Evolutionary conservation across 2,329 filamentous ascomycete genomes (phyloP), one percentile per base, ranked within the genome.

Genomic region (Pseudogymnoascus sp.): DNA sequence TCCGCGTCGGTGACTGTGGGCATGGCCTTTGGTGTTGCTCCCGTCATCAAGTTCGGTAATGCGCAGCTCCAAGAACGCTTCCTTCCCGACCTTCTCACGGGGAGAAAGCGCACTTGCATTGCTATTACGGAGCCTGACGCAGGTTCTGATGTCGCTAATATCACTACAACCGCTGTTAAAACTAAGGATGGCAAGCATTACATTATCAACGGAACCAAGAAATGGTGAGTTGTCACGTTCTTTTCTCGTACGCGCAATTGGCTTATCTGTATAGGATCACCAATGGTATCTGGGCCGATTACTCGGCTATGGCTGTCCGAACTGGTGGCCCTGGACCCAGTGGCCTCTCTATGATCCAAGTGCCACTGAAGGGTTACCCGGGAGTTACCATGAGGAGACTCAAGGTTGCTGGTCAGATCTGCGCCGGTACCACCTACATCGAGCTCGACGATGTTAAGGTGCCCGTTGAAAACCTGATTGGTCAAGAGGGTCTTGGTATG

Each of bases 51-150:
- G 23, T 60, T 38, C 23, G 59, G 59, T 1, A 60, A 23, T 11
- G 4, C 33, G 6, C 26, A 60, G 33, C 59, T 60, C 3, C 33
- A 37, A 5, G 37, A 87, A 67, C 78, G 80, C 9, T 86, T 88
- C 67, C 76, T 92, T 7, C 88, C 88, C 0, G 87, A 89, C 60
- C 77, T 91, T 0, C 77, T 92, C 11, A 82, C 80, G 0, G 87
- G 87, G 6, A 81, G 80, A 71, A 90, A 86, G 75, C 79, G 88
- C 44, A 80, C 80, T 13, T 92, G 89, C 70, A 91, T 93, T 67
- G 89, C 89, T 9, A 91, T 93, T 69, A 93, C 89, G 0, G 89
- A 93, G 72, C 89, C 89, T 0, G 85, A 84, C 61, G 88, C 88
- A 0, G 89, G 89, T 0, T 86, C 82, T 61, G 89, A 92, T 71